Conservation (phyloP, 2,329 filamentous ascomycete species). For the Penicillium psychrosexuale region DNA sequence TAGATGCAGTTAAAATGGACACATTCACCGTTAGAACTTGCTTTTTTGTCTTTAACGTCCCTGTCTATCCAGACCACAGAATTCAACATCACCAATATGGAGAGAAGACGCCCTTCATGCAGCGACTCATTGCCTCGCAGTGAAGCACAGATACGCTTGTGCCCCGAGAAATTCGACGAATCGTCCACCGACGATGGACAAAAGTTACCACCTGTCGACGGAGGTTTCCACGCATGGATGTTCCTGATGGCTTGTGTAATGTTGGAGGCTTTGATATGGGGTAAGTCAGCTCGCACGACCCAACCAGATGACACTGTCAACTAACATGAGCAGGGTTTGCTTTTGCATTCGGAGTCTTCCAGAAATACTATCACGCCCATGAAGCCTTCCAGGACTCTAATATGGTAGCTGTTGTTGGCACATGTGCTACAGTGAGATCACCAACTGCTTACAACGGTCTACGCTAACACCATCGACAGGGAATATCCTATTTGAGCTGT, state of each 20-base stretch:
- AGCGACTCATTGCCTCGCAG: conserved; percentile 5
- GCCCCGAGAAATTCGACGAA: conserved; percentile 1
- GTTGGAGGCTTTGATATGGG: conserved; percentile 55
- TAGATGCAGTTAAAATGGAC: conserved; percentile 5
- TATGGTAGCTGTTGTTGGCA: conserved; percentile 34
- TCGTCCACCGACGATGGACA: neutral
- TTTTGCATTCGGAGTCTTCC: conserved; percentile 32
- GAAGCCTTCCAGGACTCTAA: conserved; percentile 24
- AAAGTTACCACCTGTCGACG: conserved; percentile 33
- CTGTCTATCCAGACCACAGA: neutral
- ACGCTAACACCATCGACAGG: conserved; percentile 10
- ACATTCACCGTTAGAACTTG: neutral
- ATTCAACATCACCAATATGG: neutral
- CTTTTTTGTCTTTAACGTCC: neutral
- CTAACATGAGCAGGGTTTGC: conserved; percentile 20
- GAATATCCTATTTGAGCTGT: conserved; percentile 26
- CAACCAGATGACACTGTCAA: neutral
- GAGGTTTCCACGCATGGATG: conserved; percentile 44
- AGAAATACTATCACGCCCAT: conserved; percentile 32
- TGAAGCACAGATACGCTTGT: conserved; percentile 7
- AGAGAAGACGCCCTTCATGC: neutral
- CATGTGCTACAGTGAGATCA: conserved; percentile 26
- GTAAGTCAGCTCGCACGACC: conserved; percentile 28
- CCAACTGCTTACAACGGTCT: neutral
- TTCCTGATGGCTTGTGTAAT: conserved; percentile 52